Percentiles rank a stretch among this genome's conserved stretches.
phyloP scores from a whole-genome alignment of 257 asterid genomes.

The Knoxia roxburghii region DNA sequence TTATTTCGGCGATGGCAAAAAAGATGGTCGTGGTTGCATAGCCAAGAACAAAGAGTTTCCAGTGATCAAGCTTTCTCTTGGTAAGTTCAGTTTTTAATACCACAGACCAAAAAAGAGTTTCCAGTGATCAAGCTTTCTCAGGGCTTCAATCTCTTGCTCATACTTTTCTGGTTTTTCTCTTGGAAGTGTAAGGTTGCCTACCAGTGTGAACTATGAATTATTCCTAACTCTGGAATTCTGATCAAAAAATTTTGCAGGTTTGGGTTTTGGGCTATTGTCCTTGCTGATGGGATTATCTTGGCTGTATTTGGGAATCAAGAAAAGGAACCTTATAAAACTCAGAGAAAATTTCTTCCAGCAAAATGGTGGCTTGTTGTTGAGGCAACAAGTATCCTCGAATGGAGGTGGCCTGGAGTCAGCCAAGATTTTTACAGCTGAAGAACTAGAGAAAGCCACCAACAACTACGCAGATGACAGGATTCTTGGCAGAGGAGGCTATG shows the following conservation, averaged over 20 bases:
- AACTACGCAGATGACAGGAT: slow-evolving; percentile 44
- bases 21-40: slow-evolving; percentile 42
- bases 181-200: neutral
- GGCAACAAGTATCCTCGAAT: slow-evolving; percentile 29
- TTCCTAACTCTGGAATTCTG: neutral
- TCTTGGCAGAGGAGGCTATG: slow-evolving; percentile 56
- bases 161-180: neutral
- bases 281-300: slow-evolving; percentile 20
- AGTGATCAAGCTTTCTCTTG: slow-evolving; percentile 40
- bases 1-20: slow-evolving; percentile 35
- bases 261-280: slow-evolving; percentile 23
- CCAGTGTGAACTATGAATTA: neutral
- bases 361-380: slow-evolving; percentile 49
- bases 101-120: too few species aligned
- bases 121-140: too few species aligned
- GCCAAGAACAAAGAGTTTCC: slow-evolving; percentile 36
- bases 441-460: slow-evolving; percentile 36
- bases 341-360: slow-evolving; percentile 45
- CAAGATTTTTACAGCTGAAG: slow-evolving; percentile 33
- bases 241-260: slow-evolving; percentile 12
- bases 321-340: slow-evolving; percentile 16
- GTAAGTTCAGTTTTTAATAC: too few species aligned
- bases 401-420: slow-evolving; percentile 19
- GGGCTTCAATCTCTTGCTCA: too few species aligned
- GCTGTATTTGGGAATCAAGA: slow-evolving; percentile 23